Evolutionary conservation across 805 yeast genomes (phyloP).

Genomic region (Yamadazyma olivae): DNA sequence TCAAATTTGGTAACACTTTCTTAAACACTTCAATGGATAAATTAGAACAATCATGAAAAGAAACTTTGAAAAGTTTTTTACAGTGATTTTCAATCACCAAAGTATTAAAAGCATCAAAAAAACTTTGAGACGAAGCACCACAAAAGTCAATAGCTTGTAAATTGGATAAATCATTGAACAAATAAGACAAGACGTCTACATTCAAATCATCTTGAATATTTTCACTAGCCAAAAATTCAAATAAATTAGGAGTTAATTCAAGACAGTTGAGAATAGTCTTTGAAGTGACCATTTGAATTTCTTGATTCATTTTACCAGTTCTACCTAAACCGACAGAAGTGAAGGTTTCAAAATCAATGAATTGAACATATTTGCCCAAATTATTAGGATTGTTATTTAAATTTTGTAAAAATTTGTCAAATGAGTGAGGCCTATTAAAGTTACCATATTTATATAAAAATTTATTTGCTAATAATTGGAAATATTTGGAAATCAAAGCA

Average conservation of each 20-base stretch:
- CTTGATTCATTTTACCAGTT: slow-evolving; percentile 85
- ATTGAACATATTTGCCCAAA: slow-evolving; percentile 62
- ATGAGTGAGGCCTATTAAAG: slow-evolving; percentile 78
- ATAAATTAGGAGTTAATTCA: slow-evolving; percentile 58
- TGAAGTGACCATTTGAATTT: slow-evolving; percentile 85
- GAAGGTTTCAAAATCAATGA: slow-evolving; percentile 83
- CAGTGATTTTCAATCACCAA: slow-evolving; percentile 27
- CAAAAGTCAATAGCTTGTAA: slow-evolving; percentile 81
- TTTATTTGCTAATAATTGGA: slow-evolving; percentile 55
- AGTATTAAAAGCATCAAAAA: slow-evolving; percentile 55
- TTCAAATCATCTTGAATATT: slow-evolving; percentile 82
- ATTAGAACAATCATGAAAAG: slow-evolving; percentile 87
- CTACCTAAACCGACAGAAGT: slow-evolving; percentile 89
- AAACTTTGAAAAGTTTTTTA: slow-evolving; percentile 42
- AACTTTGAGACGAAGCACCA: slow-evolving; percentile 71
- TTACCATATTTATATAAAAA: slow-evolving; percentile 64
- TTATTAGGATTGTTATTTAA: slow-evolving; percentile 52
- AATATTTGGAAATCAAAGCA: slow-evolving; percentile 53
- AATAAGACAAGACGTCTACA: slow-evolving; percentile 47
- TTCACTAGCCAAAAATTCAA: slow-evolving; percentile 81
- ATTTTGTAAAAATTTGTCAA: slow-evolving; percentile 65
- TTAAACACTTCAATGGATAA: slow-evolving; percentile 56
- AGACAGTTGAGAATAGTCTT: slow-evolving; percentile 66
- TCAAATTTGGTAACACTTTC: slow-evolving; percentile 55
- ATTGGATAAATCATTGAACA: slow-evolving; percentile 53